Conservation (phyloP, 345 rosid species). For the Odontarrhena argentea region DNA sequence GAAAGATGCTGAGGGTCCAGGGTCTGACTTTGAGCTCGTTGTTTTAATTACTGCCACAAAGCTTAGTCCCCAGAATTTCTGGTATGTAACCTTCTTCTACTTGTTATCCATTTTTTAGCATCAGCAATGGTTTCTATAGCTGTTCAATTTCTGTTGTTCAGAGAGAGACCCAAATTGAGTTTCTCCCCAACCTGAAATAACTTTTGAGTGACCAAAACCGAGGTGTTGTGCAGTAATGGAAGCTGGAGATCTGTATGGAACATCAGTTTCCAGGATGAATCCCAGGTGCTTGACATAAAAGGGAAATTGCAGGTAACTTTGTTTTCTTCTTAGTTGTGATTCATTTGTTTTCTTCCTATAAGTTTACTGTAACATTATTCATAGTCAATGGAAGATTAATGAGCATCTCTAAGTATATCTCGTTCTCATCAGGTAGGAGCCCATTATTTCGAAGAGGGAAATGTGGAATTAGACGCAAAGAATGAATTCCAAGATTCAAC, state of each 20-base stretch:
- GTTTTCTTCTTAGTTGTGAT: background rate
- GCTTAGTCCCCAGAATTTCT: conserved; percentile 94
- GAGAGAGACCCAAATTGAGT: background rate
- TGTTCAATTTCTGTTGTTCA: background rate
- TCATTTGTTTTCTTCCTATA: conserved; percentile 5
- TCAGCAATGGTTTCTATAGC: conserved; percentile 9
- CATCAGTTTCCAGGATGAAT: conserved; percentile 78
- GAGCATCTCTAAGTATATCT: conserved; percentile 4
- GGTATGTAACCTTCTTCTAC: conserved; percentile 51
- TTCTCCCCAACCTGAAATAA: background rate
- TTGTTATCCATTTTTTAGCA: conserved; percentile 18
- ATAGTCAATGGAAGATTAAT: conserved; percentile 13
- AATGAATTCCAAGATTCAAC: conserved; percentile 84
- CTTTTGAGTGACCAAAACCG: conserved; percentile 20
- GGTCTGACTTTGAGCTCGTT: conserved; percentile 83
- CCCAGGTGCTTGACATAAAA: conserved; percentile 64
- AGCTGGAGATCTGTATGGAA: conserved; percentile 96
- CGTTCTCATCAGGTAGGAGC: conserved; percentile 73
- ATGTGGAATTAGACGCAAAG: conserved; percentile 92
- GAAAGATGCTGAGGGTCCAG: conserved; percentile 82
- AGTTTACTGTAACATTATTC: conserved; percentile 6
- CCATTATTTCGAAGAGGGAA: conserved; percentile 98
- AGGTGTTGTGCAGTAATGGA: conserved; percentile 65
- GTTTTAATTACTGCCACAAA: conserved; percentile 82
- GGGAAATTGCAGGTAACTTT: conserved; percentile 80